phyloP scores from a whole-genome alignment of 2,329 filamentous ascomycete genomes.

The Orbilia ellipsospora region DNA sequence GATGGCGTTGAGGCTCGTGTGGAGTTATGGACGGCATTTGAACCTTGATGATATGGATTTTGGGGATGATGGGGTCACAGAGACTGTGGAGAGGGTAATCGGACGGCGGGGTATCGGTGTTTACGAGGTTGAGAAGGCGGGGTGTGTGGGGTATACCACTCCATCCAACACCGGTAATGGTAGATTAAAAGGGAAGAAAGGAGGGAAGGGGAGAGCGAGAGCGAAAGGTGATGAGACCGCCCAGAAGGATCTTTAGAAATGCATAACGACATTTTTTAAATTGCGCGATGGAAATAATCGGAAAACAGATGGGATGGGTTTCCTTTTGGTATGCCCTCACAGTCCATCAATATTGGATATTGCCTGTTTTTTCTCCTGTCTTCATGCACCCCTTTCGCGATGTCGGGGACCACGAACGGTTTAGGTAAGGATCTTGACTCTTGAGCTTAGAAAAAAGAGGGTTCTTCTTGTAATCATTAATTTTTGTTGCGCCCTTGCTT shows the following conservation, averaged over 20 bases:
- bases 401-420: no score
- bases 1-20: conserved; percentile 62
- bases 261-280: background rate
- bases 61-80: conserved; percentile 65
- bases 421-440: no score
- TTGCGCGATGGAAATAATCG: background rate
- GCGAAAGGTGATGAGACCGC: background rate
- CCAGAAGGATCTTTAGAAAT: background rate
- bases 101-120: conserved; percentile 66
- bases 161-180: background rate
- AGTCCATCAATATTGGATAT: no score
- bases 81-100: conserved; percentile 65
- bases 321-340: background rate
- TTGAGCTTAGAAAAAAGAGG: no score
- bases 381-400: no score
- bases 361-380: no score
- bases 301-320: background rate
- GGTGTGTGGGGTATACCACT: conserved; percentile 11
- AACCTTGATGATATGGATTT: conserved; percentile 68
- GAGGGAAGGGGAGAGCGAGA: background rate
- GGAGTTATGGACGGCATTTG: conserved; percentile 65
- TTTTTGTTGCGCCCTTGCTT: no score
- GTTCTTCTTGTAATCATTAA: no score
- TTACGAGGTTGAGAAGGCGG: conserved; percentile 61
- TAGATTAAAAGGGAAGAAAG: background rate